These are phyloP conservation scores for Gossypium bickii DNA, from an alignment of 345 rosid species.

Conservation along the genomic window DNA sequence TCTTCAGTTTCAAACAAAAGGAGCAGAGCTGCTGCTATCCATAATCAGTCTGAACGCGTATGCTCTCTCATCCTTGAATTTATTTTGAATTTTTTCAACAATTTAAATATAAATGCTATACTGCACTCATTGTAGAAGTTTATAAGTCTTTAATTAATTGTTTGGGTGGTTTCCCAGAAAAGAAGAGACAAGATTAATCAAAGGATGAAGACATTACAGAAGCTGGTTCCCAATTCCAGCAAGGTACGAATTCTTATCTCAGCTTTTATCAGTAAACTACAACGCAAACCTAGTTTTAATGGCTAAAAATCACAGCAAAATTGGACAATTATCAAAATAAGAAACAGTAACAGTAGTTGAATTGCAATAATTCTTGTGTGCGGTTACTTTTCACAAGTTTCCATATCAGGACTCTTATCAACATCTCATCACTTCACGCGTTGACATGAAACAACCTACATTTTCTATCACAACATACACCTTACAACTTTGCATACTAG, in stretches of 20 bases:
- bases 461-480: background rate
- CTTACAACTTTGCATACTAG: background rate
- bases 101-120: background rate
- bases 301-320: background rate
- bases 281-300: background rate
- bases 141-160: background rate
- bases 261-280: background rate
- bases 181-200: slow-evolving; percentile 97
- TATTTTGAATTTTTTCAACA: background rate
- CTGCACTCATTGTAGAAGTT: too few relatives aligned
- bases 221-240: slow-evolving; percentile 90
- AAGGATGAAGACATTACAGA: slow-evolving; percentile 95
- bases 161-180: slow-evolving; percentile 43
- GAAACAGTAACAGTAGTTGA: background rate
- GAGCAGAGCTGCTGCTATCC: slow-evolving; percentile 92
- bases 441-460: background rate
- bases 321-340: background rate
- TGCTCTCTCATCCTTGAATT: background rate
- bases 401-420: background rate
- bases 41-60: slow-evolving; percentile 98
- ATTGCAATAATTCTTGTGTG: background rate
- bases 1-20: slow-evolving; percentile 73
- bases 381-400: background rate
- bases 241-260: slow-evolving; percentile 47
- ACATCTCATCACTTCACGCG: background rate